A percentile compares a stretch with the other conserved stretches of the same genome.
These are phyloP conservation scores for Zygoascus tannicola DNA, from an alignment of 805 yeast genomes.

Conservation along the genomic window DNA sequence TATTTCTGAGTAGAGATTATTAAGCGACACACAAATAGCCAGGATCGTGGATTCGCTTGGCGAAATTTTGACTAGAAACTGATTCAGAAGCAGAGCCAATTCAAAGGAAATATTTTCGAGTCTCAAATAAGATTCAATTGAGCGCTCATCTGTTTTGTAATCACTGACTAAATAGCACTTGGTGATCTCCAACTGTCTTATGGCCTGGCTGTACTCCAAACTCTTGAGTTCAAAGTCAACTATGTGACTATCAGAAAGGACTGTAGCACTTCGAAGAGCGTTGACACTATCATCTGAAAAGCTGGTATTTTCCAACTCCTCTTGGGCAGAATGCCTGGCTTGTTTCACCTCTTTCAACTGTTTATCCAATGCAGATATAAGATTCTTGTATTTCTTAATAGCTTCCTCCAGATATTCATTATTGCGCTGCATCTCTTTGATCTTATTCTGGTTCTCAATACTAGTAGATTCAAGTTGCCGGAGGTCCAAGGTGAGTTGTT, in stretches of 20 bases:
- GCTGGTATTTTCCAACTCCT: background rate
- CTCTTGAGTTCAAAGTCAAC: slow-evolving; percentile 21
- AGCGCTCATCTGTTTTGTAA: slow-evolving; percentile 10
- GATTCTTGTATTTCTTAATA: slow-evolving; percentile 20
- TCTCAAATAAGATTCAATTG: slow-evolving; percentile 7
- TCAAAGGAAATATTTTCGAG: slow-evolving; percentile 3
- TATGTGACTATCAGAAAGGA: slow-evolving; percentile 18
- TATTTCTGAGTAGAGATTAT: slow-evolving; percentile 4
- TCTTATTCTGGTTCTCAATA: slow-evolving; percentile 13
- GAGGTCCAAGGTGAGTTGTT: slow-evolving; percentile 35
- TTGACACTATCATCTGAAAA: background rate
- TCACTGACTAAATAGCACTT: slow-evolving; percentile 17
- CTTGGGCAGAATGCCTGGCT: slow-evolving; percentile 6
- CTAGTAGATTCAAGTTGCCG: slow-evolving; percentile 16
- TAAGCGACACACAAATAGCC: slow-evolving; percentile 9
- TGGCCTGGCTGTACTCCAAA: slow-evolving; percentile 20
- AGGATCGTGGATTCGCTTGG: slow-evolving; percentile 8
- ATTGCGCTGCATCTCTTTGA: slow-evolving; percentile 20
- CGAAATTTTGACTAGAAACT: slow-evolving; percentile 9
- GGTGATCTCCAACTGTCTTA: slow-evolving; percentile 21
- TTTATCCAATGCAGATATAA: slow-evolving; percentile 21
- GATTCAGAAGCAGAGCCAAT: slow-evolving; percentile 3
- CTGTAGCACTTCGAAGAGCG: slow-evolving; percentile 16
- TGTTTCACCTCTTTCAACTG: slow-evolving; percentile 18
- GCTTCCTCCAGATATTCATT: slow-evolving; percentile 32